Percentiles rank a stretch among this genome's conserved stretches.
phyloP scores from a whole-genome alignment of 345 rosid genomes.

The Limnanthes douglasii region DNA sequence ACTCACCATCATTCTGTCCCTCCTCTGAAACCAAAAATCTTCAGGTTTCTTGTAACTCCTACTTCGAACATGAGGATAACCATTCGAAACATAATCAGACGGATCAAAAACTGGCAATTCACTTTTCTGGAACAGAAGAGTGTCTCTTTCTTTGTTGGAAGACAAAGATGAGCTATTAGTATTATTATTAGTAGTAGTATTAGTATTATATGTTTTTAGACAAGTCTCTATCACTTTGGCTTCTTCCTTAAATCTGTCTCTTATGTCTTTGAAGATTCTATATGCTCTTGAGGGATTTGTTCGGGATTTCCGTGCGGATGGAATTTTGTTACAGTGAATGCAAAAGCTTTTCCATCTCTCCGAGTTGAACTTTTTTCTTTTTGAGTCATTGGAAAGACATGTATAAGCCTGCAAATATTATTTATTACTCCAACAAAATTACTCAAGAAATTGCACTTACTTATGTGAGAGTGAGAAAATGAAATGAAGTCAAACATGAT shows the following conservation, averaged over 20 bases:
- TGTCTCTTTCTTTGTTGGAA: slow-evolving; percentile 9
- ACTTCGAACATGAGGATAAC: slow-evolving; percentile 70
- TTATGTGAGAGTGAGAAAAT: too few species aligned
- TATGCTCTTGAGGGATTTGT: slow-evolving; percentile 13
- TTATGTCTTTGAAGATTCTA: slow-evolving; percentile 25
- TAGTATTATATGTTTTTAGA: slow-evolving; percentile 27
- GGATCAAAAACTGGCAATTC: slow-evolving; percentile 75
- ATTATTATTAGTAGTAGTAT: slow-evolving; percentile 16
- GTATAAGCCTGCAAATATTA: slow-evolving; percentile 78
- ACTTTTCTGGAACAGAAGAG: slow-evolving; percentile 9
- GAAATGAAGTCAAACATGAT: too few species aligned
- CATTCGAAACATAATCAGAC: slow-evolving; percentile 27
- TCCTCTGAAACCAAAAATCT: slow-evolving; percentile 10
- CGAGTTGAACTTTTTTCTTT: slow-evolving; percentile 41
- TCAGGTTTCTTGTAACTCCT: slow-evolving; percentile 13
- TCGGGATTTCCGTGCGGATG: slow-evolving; percentile 12
- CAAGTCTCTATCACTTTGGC: slow-evolving; percentile 68
- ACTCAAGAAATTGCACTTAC: too few species aligned
- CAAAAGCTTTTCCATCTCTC: slow-evolving; percentile 45
- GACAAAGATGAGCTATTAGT: too few species aligned
- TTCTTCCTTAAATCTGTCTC: slow-evolving; percentile 65
- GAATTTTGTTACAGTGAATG: slow-evolving; percentile 32
- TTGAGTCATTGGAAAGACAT: slow-evolving; percentile 44
- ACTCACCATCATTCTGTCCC: slow-evolving; percentile 8
- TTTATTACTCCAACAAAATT: too few species aligned